Evolutionary conservation across 2,329 filamentous ascomycete species (phyloP), one percentile per base, ranked within the genome.

Genomic region (Stemphylium beticola): DNA sequence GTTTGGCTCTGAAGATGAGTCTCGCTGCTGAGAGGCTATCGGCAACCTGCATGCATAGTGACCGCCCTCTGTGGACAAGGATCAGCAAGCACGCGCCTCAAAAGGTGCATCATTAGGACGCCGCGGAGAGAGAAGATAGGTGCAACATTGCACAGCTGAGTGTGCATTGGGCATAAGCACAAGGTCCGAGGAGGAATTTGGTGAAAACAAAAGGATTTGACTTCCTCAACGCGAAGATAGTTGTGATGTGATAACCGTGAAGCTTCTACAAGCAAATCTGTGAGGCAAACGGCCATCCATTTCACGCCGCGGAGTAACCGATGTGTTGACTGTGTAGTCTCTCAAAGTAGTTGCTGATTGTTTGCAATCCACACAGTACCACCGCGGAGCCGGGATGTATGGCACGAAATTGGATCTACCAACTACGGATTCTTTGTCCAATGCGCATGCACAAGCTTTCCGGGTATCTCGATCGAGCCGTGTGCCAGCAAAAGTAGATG

Each of bases 321-420:
- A n/a, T 36, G 34, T 44, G 24, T 22, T 24, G 9, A 41, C 26
- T 37, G 41, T 26, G 18, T 22, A 24, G 17, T 20, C 4, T 9
- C 36, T 43, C 34, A 15, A 36, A 36, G 33, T 39, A 33, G 44
- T 11, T 31, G 33, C 38, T 31, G 39, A 37, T 45, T 61, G 60
- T 53, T 58, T 57, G 60, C 45, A 49, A 49, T 24, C 39, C 55
- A 42, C 49, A 51, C 42, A 15, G 61, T 62, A 34, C 26, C 24
- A 64, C 64, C 62, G 60, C 55, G 60, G 60, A 62, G 17, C 37
- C 58, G 61, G 61, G 54, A 61, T 20, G 41, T 33, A 50, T 44
- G 36, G 47, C 45, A 58, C 48, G 33, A 22, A 46, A 31, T 49
- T 45, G 36, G 39, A 50, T 26, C 11, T 44, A 29, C 46, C 34